A percentile compares a stretch with the other conserved stretches of the same genome.
phyloP scores from a whole-genome alignment of 2,329 filamentous ascomycete genomes.

The Fusarium lateritium region DNA sequence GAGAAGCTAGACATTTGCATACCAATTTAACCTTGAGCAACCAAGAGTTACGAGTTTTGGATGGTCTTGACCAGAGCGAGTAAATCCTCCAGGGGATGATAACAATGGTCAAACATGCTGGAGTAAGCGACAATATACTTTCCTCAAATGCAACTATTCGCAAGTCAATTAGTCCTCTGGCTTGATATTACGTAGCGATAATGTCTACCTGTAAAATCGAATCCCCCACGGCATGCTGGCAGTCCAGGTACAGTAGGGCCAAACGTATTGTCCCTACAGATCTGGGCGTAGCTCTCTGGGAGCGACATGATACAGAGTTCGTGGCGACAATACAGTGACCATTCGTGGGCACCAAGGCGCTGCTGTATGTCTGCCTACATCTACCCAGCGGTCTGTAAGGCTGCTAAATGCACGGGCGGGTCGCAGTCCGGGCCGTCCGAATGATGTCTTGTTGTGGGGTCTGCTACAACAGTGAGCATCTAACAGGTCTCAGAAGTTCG shows the following conservation, averaged over 20 bases:
- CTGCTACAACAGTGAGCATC: too few species aligned
- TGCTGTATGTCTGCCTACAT: neutral
- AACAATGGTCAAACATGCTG: neutral
- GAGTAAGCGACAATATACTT: neutral
- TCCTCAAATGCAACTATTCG: conserved; percentile 11
- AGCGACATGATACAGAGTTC: neutral
- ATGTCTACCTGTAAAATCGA: conserved; percentile 9
- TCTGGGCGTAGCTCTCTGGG: neutral
- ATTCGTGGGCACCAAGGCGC: neutral
- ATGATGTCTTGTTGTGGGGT: too few species aligned
- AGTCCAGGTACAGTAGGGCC: conserved; percentile 3
- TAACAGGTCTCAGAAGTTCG: too few species aligned
- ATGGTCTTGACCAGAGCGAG: neutral
- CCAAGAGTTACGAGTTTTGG: neutral
- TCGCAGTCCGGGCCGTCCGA: too few species aligned
- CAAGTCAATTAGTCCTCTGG: neutral
- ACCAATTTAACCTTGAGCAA: neutral
- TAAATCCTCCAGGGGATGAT: neutral
- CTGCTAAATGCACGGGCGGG: too few species aligned
- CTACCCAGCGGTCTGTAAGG: neutral
- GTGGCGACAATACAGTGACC: neutral
- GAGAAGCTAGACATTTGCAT: neutral
- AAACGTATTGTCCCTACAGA: neutral
- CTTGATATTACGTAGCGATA: neutral
- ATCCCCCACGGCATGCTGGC: neutral